phyloP scores from a whole-genome alignment of 768 basidiomycete genomes.

The Collybia sordida region DNA sequence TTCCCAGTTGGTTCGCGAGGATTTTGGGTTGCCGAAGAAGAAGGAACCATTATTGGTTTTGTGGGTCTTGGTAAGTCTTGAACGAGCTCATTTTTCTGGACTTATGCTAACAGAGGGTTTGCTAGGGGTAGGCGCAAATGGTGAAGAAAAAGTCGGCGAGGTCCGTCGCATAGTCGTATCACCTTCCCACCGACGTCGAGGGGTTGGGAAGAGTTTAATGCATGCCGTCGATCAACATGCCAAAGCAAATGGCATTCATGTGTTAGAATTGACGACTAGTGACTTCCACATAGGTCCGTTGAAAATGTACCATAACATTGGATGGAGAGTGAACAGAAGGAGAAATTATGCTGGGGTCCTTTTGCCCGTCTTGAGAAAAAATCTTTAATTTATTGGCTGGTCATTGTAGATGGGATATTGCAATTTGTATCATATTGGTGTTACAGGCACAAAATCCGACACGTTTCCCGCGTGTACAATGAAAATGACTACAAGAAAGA shows the following conservation, averaged over 20 bases:
- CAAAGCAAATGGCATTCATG: neutral
- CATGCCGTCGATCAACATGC: neutral
- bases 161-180: neutral
- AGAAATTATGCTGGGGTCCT: constrained; percentile 7
- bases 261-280: neutral
- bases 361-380: constrained; percentile 2
- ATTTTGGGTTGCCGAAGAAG: constrained; percentile 16
- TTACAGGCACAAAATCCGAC: too few species aligned
- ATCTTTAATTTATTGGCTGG: too few species aligned
- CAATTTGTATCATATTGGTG: too few species aligned
- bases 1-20: constrained; percentile 5
- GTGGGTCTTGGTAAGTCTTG: constrained; percentile 12
- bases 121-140: neutral
- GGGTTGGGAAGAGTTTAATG: neutral
- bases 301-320: neutral
- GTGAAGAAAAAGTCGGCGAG: neutral
- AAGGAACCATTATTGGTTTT: constrained; percentile 10
- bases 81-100: neutral
- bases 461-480: too few species aligned
- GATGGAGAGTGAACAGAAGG: constrained; percentile 1
- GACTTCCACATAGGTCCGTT: neutral
- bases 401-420: too few species aligned
- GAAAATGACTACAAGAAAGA: too few species aligned
- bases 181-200: neutral
- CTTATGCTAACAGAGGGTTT: neutral